A percentile compares a stretch with the other conserved stretches of the same genome.
Conservation (phyloP, 176 grass and related monocot genomes). For the Oryza nivara region DNA sequence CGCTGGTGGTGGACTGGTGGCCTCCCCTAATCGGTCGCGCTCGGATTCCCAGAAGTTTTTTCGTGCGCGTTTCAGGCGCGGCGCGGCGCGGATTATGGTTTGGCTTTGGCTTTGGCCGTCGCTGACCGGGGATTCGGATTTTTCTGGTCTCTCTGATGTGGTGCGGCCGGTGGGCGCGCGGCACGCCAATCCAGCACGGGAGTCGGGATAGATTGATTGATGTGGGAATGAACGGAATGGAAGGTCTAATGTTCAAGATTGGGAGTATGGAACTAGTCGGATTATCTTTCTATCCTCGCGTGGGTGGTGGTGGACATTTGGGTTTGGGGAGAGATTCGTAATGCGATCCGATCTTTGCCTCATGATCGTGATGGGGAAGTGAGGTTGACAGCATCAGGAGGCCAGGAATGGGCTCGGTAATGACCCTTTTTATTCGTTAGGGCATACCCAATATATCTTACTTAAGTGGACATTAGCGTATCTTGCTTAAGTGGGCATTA, state of each 20-base stretch:
- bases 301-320: constrained; percentile 36
- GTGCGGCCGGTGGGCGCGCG: constrained; percentile 24
- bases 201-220: constrained; percentile 32
- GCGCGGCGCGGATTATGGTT: background rate
- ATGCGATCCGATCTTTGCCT: constrained; percentile 1
- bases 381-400: constrained; percentile 7
- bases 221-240: constrained; percentile 18
- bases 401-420: background rate
- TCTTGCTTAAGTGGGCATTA: too few species aligned
- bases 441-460: too few species aligned
- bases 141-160: constrained; percentile 16
- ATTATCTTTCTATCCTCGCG: background rate
- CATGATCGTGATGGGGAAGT: background rate
- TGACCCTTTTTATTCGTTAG: background rate
- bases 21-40: constrained; percentile 15
- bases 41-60: constrained; percentile 21
- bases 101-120: constrained; percentile 10
- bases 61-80: constrained; percentile 16
- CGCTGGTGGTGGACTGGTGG: constrained; percentile 13
- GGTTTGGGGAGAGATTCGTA: constrained; percentile 17
- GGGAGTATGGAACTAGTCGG: background rate
- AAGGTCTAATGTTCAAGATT: constrained; percentile 4
- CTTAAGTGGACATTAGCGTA: too few species aligned
- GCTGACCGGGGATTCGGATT: constrained; percentile 32
- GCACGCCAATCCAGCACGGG: background rate